Base-by-base conservation (phyloP, 2,329 filamentous ascomycete genomes). In the Hypoxylon sp. region DNA sequence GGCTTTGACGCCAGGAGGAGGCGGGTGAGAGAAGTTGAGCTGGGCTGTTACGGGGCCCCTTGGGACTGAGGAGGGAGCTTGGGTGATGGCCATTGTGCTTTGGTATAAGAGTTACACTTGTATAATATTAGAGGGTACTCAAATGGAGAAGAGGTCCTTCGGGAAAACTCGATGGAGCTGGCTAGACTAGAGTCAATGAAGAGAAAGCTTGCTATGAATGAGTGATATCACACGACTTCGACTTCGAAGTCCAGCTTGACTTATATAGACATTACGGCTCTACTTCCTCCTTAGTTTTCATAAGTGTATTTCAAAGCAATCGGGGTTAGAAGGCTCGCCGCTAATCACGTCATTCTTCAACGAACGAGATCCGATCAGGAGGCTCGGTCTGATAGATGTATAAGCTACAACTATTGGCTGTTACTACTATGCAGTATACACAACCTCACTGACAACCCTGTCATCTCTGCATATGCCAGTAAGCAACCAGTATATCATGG, bases 21-120 rank as follows among this genome's bases (percentile, higher is more conserved):
- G 90, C 0, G 86, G 83, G 9, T 76, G 70, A 79, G 86, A 92
- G 83, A 90, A 94, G 79, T 87, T 85, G 30, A 94, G 81, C n/a
- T 77, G 78, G 8, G 90, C 85, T 48, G 82, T 82, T 64, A 91
- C 86, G 69, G 87, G 82, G 67, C 91, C 91, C 61, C 87, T 80
- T 39, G 85, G 84, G 11, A 84, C 74, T 19, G 54, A 34, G 47
- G 59, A 54, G 27, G 61, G 16, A 9, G 69, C 50, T 46, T 79
- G 76, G 45, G 79, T 71, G 72, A 81, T 77, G 70, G 80, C 78
- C 81, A 83, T 83, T 65, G 61, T 71, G 56, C 60, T 69, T 39
- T 5, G 19, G 7, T 37, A 23, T 27, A 27, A 21, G 43, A 7
- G 43, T 48, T 37, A 57, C 8, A 23, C 21, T 57, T 19, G n/a